These are phyloP conservation scores for Pilatotrama ljubarskyi DNA, from an alignment of 768 basidiomycete genomes.

Conservation along the genomic window DNA sequence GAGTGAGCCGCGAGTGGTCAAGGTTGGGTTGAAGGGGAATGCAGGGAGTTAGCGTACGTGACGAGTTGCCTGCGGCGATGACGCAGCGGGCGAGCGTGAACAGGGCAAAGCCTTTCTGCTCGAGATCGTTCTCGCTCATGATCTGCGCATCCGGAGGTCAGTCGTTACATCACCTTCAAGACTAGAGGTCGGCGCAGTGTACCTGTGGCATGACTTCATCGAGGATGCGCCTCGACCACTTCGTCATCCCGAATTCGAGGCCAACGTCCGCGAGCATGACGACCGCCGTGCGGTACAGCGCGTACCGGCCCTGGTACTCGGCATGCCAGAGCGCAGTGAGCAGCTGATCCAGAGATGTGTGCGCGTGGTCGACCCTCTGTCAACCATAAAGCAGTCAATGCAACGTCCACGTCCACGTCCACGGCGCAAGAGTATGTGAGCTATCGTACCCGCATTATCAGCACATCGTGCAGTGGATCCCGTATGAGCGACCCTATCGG, in stretches of 20 bases:
- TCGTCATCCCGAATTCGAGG: conserved; percentile 75
- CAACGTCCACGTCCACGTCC: neutral
- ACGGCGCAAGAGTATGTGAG: neutral
- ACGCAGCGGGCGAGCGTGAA: conserved; percentile 76
- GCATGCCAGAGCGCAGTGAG: conserved; percentile 77
- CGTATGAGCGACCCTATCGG: conserved; percentile 39
- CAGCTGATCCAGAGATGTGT: conserved; percentile 62
- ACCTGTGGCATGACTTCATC: conserved; percentile 87
- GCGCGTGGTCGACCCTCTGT: conserved; percentile 65
- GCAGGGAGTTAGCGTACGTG: conserved; percentile 37
- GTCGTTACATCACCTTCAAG: neutral
- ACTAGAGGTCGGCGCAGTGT: conserved; percentile 9
- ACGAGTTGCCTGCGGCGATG: conserved; percentile 53
- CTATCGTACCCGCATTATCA: conserved; percentile 40
- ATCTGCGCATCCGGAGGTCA: conserved; percentile 44
- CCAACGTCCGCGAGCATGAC: conserved; percentile 77
- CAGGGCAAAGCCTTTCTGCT: conserved; percentile 74
- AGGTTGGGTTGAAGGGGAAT: neutral
- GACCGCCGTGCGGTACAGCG: conserved; percentile 66
- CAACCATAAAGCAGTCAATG: neutral
- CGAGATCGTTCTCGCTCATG: conserved; percentile 68
- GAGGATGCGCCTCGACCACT: conserved; percentile 60
- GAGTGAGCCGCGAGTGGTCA: neutral
- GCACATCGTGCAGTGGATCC: conserved; percentile 44
- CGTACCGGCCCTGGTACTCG: conserved; percentile 71